Conservation (phyloP, 2,329 filamentous ascomycete species). For the Paecilomyces sp. region DNA sequence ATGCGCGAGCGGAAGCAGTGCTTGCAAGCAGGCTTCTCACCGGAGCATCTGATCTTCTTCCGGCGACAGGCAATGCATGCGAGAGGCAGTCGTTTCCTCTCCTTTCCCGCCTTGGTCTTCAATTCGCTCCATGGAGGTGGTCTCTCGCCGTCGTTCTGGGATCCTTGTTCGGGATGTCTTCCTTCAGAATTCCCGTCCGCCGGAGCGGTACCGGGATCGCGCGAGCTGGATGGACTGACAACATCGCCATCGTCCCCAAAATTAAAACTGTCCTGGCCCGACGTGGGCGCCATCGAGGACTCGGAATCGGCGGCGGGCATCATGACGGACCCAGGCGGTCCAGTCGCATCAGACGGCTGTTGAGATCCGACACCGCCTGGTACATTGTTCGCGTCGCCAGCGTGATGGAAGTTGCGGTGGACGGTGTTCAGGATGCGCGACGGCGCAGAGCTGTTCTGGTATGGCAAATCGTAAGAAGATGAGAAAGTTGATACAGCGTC, state of each 20-base stretch:
- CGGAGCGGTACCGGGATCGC: constrained; percentile 23
- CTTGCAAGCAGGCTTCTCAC: constrained; percentile 95
- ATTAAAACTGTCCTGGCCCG: constrained; percentile 17
- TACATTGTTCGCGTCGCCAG: constrained; percentile 22
- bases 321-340: constrained; percentile 26
- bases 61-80: constrained; percentile 92
- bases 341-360: constrained; percentile 8
- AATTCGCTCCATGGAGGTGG: constrained; percentile 70
- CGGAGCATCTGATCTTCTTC: constrained; percentile 97
- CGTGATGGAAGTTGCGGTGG: not conserved
- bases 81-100: constrained; percentile 83
- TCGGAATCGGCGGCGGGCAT: constrained; percentile 28
- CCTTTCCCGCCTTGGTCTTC: constrained; percentile 90
- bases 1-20: constrained; percentile 89
- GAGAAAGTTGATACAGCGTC: constrained; percentile 1
- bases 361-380: constrained; percentile 23
- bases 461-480: constrained; percentile 1
- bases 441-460: not conserved
- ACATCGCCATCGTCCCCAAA: constrained; percentile 24
- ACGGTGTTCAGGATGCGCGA: not conserved
- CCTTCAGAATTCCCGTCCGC: constrained; percentile 5
- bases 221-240: constrained; percentile 28
- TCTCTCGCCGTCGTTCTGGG: constrained; percentile 43
- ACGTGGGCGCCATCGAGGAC: constrained; percentile 18
- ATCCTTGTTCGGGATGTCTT: constrained; percentile 2